Evolutionary conservation across 371 early-diverging fungal genomes (phyloP).

Genomic region (Syncephalastrum contaminatum): DNA sequence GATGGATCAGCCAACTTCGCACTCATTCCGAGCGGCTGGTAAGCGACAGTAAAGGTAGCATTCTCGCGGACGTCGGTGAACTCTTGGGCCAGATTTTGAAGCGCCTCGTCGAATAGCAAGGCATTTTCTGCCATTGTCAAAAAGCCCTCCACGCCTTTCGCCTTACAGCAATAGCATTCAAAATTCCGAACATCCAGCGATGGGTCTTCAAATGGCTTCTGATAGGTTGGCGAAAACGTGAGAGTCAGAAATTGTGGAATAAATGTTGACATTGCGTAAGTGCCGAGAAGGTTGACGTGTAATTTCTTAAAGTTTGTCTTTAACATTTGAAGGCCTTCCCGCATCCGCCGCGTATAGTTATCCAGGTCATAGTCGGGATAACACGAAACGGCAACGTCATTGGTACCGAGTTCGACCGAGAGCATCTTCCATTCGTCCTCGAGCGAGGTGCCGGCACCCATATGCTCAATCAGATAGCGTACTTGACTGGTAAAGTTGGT

Average conservation of each 20-base stretch:
- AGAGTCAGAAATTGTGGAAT: no score
- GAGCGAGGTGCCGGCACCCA: slow-evolving; percentile 19
- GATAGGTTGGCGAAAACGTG: no score
- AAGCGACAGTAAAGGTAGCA: slow-evolving; percentile 17
- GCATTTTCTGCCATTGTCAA: no score
- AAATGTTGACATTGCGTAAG: no score
- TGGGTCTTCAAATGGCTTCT: no score
- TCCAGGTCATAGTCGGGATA: slow-evolving; percentile 7
- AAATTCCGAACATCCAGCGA: no score
- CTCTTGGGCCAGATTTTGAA: no score
- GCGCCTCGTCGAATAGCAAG: no score
- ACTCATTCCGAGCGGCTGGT: slow-evolving; percentile 21
- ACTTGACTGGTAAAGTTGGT: slow-evolving; percentile 25
- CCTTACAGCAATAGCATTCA: no score
- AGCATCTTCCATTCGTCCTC: slow-evolving; percentile 35
- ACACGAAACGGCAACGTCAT: slow-evolving; percentile 32
- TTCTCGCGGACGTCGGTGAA: neutral
- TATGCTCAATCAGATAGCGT: slow-evolving; percentile 22
- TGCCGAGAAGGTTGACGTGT: slow-evolving; percentile 12
- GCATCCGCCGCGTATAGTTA: slow-evolving; percentile 10
- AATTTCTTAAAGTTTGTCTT: slow-evolving; percentile 16
- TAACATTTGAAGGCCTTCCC: slow-evolving; percentile 10
- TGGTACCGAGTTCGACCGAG: slow-evolving; percentile 31
- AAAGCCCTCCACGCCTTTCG: no score
- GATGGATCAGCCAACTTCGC: slow-evolving; percentile 13